These are phyloP conservation scores for Leersia perrieri DNA, from an alignment of 176 grass and related monocot species.

Conservation along the genomic window DNA sequence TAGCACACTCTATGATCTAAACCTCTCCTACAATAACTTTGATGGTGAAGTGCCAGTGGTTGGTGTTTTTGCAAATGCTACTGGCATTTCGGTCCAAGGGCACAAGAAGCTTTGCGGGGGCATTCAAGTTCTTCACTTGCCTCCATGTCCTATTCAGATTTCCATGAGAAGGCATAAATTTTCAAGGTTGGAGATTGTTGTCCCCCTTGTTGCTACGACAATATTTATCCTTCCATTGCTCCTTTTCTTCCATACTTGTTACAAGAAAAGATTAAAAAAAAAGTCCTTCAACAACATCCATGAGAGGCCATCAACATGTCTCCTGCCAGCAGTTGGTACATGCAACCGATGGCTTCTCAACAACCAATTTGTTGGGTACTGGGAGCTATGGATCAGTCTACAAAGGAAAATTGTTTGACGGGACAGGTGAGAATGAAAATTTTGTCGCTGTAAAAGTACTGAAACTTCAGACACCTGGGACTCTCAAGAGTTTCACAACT, in stretches of 20 bases:
- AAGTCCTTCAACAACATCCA: background rate
- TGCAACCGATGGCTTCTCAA: slow-evolving; percentile 13
- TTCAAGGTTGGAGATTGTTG: background rate
- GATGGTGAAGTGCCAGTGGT: slow-evolving; percentile 23
- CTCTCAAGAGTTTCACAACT: background rate
- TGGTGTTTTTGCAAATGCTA: slow-evolving; percentile 41
- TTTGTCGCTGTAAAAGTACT: slow-evolving; percentile 29
- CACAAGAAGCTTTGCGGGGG: slow-evolving; percentile 35
- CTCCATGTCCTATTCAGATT: background rate
- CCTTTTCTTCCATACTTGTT: background rate
- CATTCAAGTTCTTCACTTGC: background rate
- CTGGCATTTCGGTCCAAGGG: background rate
- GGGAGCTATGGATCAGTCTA: slow-evolving; percentile 6
- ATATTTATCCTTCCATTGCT: background rate
- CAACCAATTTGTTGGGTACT: background rate
- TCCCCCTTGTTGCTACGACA: background rate
- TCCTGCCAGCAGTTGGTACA: background rate
- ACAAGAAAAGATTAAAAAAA: background rate
- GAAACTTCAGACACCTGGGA: background rate
- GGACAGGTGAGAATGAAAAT: background rate
- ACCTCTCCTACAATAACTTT: slow-evolving; percentile 37
- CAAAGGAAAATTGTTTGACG: background rate
- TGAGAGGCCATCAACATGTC: background rate
- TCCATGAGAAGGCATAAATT: background rate
- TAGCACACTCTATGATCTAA: background rate